Conservation (phyloP, 495 filamentous ascomycete genomes). For the Neurospora tetrasperma region DNA sequence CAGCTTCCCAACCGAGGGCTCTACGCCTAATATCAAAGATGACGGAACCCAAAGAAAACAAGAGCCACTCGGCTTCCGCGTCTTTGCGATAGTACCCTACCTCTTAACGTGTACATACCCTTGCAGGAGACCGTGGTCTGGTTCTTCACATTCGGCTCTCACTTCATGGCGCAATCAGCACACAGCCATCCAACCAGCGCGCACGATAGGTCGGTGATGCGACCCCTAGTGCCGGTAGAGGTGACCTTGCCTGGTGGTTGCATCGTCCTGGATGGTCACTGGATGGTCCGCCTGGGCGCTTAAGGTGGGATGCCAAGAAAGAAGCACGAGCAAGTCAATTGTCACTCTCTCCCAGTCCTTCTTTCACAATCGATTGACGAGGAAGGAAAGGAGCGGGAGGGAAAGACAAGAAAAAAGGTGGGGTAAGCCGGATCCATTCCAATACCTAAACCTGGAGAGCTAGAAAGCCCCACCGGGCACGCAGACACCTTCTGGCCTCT, state of each 20-base stretch:
- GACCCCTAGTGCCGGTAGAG: slow-evolving; percentile 3
- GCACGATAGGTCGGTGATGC: slow-evolving; percentile 4
- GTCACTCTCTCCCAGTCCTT: not conserved
- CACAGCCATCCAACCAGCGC: slow-evolving; percentile 12
- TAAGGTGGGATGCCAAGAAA: slow-evolving; percentile 16
- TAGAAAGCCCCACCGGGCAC: not conserved
- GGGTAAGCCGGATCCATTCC: not conserved
- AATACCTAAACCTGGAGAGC: slow-evolving; percentile 2
- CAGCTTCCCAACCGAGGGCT: not conserved
- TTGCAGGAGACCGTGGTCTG: not conserved
- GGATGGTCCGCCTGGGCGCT: slow-evolving; percentile 14
- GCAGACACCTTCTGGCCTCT: too few species aligned
- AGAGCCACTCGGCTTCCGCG: slow-evolving; percentile 6
- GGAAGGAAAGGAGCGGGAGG: not conserved
- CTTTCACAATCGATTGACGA: not conserved
- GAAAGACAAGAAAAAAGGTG: not conserved
- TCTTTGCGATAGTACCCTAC: slow-evolving; percentile 3
- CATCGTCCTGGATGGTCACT: slow-evolving; percentile 1
- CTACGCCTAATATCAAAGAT: not conserved
- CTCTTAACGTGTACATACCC: not conserved
- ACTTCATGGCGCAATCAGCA: slow-evolving; percentile 1
- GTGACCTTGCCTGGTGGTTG: not conserved
- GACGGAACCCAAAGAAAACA: not conserved
- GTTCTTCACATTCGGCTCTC: not conserved
- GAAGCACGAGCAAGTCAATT: not conserved